Conservation (phyloP, 176 grass and related monocot genomes). For the Zoysia pacifica region DNA sequence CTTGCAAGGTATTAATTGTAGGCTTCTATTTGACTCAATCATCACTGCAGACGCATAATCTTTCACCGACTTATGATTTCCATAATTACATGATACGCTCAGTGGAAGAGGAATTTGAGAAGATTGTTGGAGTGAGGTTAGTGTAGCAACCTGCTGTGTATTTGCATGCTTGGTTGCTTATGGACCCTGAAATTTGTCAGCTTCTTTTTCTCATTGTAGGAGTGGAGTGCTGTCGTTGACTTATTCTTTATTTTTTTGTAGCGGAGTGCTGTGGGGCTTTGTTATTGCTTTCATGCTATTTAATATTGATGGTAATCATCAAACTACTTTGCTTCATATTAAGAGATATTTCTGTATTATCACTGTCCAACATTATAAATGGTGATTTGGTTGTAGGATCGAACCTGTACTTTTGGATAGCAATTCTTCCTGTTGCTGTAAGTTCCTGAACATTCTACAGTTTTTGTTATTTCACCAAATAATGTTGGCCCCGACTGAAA, state of each 20-base stretch:
- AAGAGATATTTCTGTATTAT: background rate
- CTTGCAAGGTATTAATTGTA: background rate
- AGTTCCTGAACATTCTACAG: constrained; percentile 37
- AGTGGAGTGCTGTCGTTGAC: constrained; percentile 18
- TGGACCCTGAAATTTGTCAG: background rate
- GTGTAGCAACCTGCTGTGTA: background rate
- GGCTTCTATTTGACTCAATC: constrained; percentile 30
- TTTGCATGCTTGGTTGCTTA: constrained; percentile 5
- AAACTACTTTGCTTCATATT: background rate
- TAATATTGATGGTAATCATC: constrained; percentile 73
- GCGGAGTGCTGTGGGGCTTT: constrained; percentile 89
- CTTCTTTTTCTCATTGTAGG: background rate
- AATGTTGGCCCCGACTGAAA: constrained; percentile 10
- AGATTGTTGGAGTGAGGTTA: constrained; percentile 96
- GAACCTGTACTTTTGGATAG: constrained; percentile 99
- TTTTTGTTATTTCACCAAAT: background rate
- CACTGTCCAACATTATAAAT: background rate
- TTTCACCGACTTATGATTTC: constrained; percentile 79
- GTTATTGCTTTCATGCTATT: constrained; percentile 97
- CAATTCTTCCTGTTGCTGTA: constrained; percentile 83
- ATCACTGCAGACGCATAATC: constrained; percentile 85
- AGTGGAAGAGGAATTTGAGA: constrained; percentile 98
- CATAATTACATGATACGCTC: constrained; percentile 95
- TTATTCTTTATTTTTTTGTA: constrained; percentile 43
- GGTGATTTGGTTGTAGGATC: constrained; percentile 65